Base-by-base conservation (phyloP, 106 monocot species). In the Dendrobium nobile region DNA sequence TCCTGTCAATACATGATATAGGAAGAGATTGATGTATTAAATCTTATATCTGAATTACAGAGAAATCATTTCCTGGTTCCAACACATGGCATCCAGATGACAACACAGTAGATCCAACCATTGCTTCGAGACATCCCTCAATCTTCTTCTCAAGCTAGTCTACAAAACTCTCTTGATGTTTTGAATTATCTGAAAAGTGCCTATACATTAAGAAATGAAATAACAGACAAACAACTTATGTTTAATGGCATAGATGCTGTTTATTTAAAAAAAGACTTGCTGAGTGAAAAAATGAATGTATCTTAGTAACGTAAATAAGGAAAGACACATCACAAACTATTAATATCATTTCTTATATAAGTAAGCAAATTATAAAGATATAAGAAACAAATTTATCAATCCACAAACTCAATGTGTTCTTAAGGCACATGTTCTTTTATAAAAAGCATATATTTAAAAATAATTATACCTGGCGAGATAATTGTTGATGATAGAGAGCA, bases 401-500 rank as follows among this genome's bases (percentile, higher is more conserved):
- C 70, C 37, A 70, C 5, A 61, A 61, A 40, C 4, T 70, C 33
- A 28, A 9, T 33, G 70, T 15, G 15, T 70, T 70, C 28, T 65
- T 4, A 27, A 80, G 33, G 22, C 17, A 77, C 33, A 70, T 24
- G 4, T 70, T 70, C 13, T 37, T 68, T 28, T 7, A 15, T 13
- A 74, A 74, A 74, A 42, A 7, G 74, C 41, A 43, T 44, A 7
- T 43, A 20, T 9, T 8, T 74, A 44, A 41, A 74, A 37, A 44
- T 22, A 44, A 74, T 41, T 37, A 41, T 80, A 99, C 98, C 92
- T 99, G 91, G 11, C 92, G 89, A 54, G 93, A 84, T 80, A 99
- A 84, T 74, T 99, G 95, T 72, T 93, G 98, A 82, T 99, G 98
- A 90, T 99, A 99, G 18, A 89, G 77, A 80, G 98, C 95, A 64